These are phyloP conservation scores for Chaetomium globosum DNA, from an alignment of 2,329 filamentous ascomycete genomes.

Conservation along the genomic window DNA sequence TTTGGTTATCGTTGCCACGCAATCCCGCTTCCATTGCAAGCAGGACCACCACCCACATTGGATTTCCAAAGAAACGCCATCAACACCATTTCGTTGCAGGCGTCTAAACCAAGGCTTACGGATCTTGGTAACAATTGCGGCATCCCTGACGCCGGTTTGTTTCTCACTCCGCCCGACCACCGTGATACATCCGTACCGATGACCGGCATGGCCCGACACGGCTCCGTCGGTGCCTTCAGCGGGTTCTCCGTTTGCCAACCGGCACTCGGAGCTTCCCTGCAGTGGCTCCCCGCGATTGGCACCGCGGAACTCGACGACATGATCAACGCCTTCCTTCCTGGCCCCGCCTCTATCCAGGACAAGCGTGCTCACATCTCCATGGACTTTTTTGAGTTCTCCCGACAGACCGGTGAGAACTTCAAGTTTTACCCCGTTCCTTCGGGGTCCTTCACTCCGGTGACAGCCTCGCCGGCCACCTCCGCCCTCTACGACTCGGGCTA, in stretches of 20 bases:
- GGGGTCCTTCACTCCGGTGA: slow-evolving; percentile 43
- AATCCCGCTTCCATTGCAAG: slow-evolving; percentile 12
- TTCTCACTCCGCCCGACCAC: slow-evolving; percentile 6
- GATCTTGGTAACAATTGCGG: slow-evolving; percentile 16
- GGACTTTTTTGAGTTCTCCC: slow-evolving; percentile 60
- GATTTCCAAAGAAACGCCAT: slow-evolving; percentile 6
- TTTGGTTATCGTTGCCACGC: slow-evolving; percentile 10
- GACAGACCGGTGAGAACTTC: slow-evolving; percentile 59
- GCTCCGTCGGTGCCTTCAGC: slow-evolving; percentile 44
- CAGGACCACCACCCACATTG: slow-evolving; percentile 5
- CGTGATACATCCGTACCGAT: slow-evolving; percentile 32
- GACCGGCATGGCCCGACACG: slow-evolving; percentile 45
- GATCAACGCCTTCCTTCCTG: slow-evolving; percentile 60
- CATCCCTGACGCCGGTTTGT: slow-evolving; percentile 9
- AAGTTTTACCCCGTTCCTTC: slow-evolving; percentile 62
- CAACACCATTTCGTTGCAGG: not conserved
- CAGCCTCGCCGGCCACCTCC: slow-evolving; percentile 51
- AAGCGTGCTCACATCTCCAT: slow-evolving; percentile 62
- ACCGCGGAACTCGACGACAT: slow-evolving; percentile 62
- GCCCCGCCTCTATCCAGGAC: slow-evolving; percentile 56
- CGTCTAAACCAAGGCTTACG: slow-evolving; percentile 11
- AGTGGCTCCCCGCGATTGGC: slow-evolving; percentile 69
- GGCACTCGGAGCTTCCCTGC: slow-evolving; percentile 56
- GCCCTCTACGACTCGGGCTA: slow-evolving; percentile 51
- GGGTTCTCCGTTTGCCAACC: slow-evolving; percentile 65